A percentile compares a stretch with the other conserved stretches of the same genome.
Evolutionary conservation across 208 protist genomes (phyloP).

Genomic region (Trichomonas vaginalis): DNA sequence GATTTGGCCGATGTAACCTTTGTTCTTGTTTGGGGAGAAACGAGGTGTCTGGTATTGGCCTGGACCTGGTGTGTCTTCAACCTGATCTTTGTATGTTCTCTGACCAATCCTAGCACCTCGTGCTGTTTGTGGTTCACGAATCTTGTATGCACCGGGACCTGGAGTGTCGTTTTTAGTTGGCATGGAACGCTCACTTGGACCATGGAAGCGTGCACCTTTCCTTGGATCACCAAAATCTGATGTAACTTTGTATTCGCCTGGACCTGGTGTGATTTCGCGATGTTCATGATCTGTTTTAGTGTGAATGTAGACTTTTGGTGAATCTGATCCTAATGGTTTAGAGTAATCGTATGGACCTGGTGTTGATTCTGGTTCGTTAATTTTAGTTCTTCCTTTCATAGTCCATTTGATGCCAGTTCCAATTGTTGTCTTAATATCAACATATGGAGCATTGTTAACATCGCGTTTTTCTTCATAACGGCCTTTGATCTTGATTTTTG

Average conservation of each 20-base stretch:
- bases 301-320: background rate
- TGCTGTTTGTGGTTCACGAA: background rate
- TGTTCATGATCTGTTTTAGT: background rate
- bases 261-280: background rate
- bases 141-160: background rate
- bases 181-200: background rate
- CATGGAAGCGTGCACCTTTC: background rate
- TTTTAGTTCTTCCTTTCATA: background rate
- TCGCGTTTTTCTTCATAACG: background rate
- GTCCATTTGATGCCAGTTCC: background rate
- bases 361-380: background rate
- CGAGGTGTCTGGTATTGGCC: background rate
- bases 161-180: background rate
- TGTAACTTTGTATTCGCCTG: background rate
- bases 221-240: background rate
- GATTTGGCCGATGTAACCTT: background rate
- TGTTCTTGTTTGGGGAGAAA: background rate
- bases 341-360: background rate
- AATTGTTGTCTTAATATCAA: background rate
- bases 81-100: background rate
- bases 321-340: background rate
- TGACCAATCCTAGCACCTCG: background rate
- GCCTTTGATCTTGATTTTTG: background rate
- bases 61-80: background rate
- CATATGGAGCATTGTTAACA: background rate